Percentiles rank a stretch among this genome's conserved stretches.
These are phyloP conservation scores for Aureobasidium pullulans DNA, from an alignment of 2,329 filamentous ascomycete genomes.

Conservation along the genomic window DNA sequence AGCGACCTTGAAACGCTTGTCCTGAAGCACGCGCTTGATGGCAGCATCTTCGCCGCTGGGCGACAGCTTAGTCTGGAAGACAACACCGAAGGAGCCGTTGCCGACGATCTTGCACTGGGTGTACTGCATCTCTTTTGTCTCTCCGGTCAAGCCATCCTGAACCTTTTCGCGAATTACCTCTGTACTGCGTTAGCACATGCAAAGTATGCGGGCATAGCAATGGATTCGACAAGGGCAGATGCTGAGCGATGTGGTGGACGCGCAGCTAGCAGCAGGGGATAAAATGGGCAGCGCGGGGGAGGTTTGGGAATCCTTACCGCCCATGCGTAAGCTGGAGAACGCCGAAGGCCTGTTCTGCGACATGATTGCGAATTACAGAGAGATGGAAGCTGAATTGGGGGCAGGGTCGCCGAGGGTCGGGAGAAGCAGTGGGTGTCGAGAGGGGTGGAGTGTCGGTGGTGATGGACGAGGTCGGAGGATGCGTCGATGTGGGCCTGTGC, in stretches of 20 bases:
- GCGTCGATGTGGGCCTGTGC: slow-evolving; percentile 12
- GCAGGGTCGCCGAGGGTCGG: background rate
- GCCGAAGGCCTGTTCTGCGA: slow-evolving; percentile 87
- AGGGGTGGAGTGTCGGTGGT: background rate
- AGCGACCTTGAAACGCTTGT: slow-evolving; percentile 96
- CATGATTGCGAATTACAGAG: slow-evolving; percentile 48
- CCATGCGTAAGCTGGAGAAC: slow-evolving; percentile 87
- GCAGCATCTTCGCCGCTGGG: slow-evolving; percentile 97
- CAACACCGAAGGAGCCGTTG: slow-evolving; percentile 96
- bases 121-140: slow-evolving; percentile 94
- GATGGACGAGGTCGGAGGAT: slow-evolving; percentile 5
- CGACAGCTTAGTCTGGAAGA: slow-evolving; percentile 97
- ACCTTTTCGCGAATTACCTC: slow-evolving; percentile 98
- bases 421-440: background rate
- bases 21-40: slow-evolving; percentile 97
- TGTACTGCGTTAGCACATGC: slow-evolving; percentile 39
- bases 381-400: background rate
- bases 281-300: slow-evolving; percentile 17
- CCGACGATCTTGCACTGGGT: slow-evolving; percentile 99
- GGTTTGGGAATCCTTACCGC: slow-evolving; percentile 60
- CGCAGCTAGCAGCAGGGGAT: slow-evolving; percentile 8
- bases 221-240: background rate
- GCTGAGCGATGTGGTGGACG: background rate
- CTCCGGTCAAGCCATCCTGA: slow-evolving; percentile 93
- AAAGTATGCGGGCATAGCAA: slow-evolving; percentile 15